Conservation (phyloP, 1,284 basidiomycete genomes). For the Clitocybe nebularis region DNA sequence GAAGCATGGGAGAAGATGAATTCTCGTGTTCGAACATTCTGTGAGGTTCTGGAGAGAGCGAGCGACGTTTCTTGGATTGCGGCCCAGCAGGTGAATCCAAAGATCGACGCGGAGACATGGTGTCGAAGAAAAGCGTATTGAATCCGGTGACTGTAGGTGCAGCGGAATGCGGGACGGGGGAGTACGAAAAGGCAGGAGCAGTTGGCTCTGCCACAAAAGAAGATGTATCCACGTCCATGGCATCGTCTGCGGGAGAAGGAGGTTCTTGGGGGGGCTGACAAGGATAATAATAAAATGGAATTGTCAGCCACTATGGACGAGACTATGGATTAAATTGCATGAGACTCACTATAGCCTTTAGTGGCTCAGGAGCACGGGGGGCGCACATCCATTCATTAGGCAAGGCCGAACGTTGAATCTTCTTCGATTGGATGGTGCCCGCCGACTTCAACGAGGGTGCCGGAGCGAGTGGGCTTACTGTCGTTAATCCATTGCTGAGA, state of each 20-base stretch:
- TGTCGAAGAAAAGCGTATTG: slow-evolving; percentile 58
- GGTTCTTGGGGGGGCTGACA: slow-evolving; percentile 33
- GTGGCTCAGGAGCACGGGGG: slow-evolving; percentile 21
- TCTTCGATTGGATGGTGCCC: slow-evolving; percentile 43
- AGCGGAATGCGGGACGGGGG: slow-evolving; percentile 43
- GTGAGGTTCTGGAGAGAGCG: slow-evolving; percentile 57
- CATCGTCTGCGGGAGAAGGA: slow-evolving; percentile 51
- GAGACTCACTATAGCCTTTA: slow-evolving; percentile 22
- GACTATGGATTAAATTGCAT: no score
- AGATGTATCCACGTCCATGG: slow-evolving; percentile 72
- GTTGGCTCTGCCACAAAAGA: slow-evolving; percentile 35
- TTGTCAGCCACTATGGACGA: no score
- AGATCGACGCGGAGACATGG: slow-evolving; percentile 44
- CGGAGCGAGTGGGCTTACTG: slow-evolving; percentile 30
- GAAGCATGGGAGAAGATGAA: slow-evolving; percentile 57
- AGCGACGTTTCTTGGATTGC: slow-evolving; percentile 63
- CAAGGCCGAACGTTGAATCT: slow-evolving; percentile 53
- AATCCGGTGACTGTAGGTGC: slow-evolving; percentile 51
- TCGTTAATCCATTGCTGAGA: slow-evolving; percentile 49
- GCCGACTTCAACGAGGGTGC: slow-evolving; percentile 26
- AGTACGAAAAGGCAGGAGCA: slow-evolving; percentile 27
- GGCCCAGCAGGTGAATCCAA: slow-evolving; percentile 40
- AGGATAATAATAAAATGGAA: no score
- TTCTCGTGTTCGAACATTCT: slow-evolving; percentile 32
- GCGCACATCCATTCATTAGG: slow-evolving; percentile 59